Base-by-base conservation (phyloP, 2,329 filamentous ascomycete genomes). In the Lizonia empirigonia region DNA sequence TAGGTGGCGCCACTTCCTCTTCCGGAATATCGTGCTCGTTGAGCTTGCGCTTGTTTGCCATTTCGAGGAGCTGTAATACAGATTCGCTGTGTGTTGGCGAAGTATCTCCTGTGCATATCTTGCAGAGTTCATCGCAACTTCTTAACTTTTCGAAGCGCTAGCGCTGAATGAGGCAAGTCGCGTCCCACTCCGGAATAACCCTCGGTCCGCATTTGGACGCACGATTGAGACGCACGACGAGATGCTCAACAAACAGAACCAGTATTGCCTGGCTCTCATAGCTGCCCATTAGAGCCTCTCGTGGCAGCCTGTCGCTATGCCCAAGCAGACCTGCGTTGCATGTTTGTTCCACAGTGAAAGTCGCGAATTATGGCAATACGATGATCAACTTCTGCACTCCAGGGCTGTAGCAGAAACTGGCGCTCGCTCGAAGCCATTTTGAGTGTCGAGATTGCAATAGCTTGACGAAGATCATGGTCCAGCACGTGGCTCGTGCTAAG, bases 21-120 rank as follows among this genome's bases (percentile, higher is more conserved):
- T 79, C 76, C 2, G 78, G 77, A 1, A 77, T 71, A 47, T 79
- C 75, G 34, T 76, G 62, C n/a, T 75, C 74, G 59, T 80, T 78
- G 53, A 80, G 65, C 65, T 81, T 81, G 56, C 78, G 76, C 64
- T 81, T 81, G 69, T 55, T 48, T 3, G 55, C 50, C 50, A 54
- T 55, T 10, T 32, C 50, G 22, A 40, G 15, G 19, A 50, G 19
- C 50, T 5, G 36, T 33, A 26, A 32, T 32, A 23, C 30, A 27
- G n/a, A 22, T 26, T 23, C 22, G 24, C 20, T 44, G 41, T 29
- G 22, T 19, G 33, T 29, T 56, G 22, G 36, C 18, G 40, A 54
- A 46, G 44, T 33, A 44, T 34, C 33, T 29, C 20, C 30, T 51
- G 34, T 30, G 19, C 26, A 32, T n/a, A 37, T 15, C 18, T n/a